Percentiles rank a stretch among this genome's conserved stretches.
phyloP scores from a whole-genome alignment of 1,139 yeast genomes.

The Eremothecium cymbalariae region DNA sequence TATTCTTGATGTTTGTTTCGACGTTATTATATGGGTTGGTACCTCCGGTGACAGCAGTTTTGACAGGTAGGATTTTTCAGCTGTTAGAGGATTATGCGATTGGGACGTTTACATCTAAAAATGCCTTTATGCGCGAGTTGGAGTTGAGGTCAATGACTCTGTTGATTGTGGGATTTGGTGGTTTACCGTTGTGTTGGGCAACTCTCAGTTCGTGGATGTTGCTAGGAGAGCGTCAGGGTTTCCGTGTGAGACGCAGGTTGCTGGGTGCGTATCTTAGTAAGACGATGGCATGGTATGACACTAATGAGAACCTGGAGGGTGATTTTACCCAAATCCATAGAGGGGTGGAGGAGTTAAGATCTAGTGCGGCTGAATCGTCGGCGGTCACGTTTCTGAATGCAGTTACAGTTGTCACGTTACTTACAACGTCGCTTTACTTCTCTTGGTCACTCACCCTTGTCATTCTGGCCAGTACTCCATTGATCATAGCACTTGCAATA shows the following conservation, averaged over 20 bases:
- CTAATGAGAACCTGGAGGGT: constrained; percentile 47
- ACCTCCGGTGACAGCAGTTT: constrained; percentile 55
- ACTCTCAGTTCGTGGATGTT: constrained; percentile 57
- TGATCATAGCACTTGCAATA: constrained; percentile 46
- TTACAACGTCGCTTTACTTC: constrained; percentile 60
- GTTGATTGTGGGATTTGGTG: constrained; percentile 48
- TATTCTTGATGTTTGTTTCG: constrained; percentile 23
- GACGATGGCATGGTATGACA: constrained; percentile 54
- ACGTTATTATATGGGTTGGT: constrained; percentile 42
- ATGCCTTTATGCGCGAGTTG: constrained; percentile 39
- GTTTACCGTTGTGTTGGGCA: constrained; percentile 45
- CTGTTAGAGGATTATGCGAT: constrained; percentile 38
- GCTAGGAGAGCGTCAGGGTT: constrained; percentile 66
- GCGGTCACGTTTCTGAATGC: constrained; percentile 49
- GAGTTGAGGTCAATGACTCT: constrained; percentile 46
- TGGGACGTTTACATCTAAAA: constrained; percentile 28
- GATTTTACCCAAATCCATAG: constrained; percentile 58
- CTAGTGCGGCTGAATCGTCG: constrained; percentile 60
- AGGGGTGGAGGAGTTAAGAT: constrained; percentile 69
- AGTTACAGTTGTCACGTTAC: constrained; percentile 46
- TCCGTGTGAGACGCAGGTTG: constrained; percentile 44
- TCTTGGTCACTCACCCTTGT: constrained; percentile 83
- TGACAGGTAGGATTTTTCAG: constrained; percentile 59
- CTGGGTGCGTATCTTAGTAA: constrained; percentile 36
- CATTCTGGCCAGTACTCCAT: constrained; percentile 62